These are phyloP conservation scores for Herpetospermum pedunculosum DNA, from an alignment of 306 rosid genomes.

Conservation along the genomic window DNA sequence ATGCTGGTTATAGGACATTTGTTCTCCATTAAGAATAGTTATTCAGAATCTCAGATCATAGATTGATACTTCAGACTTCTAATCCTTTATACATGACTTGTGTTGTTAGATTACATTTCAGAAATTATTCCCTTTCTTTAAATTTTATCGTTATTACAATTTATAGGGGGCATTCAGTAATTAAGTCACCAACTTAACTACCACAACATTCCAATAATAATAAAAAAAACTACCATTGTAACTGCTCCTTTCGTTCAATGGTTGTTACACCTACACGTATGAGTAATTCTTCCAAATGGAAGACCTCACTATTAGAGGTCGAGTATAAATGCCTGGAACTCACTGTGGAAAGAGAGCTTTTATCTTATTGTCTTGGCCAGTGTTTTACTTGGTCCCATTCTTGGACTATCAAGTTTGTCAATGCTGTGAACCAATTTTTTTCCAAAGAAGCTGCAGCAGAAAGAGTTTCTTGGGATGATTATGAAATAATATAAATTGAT, in stretches of 20 bases:
- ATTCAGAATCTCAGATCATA: background rate
- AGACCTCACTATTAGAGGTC: too few relatives aligned
- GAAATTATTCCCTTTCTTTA: background rate
- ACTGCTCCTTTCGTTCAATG: too few relatives aligned
- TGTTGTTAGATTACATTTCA: too few relatives aligned
- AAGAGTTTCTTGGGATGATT: background rate
- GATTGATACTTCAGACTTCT: background rate
- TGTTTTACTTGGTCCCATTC: background rate
- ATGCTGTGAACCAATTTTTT: background rate
- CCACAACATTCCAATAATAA: too few relatives aligned
- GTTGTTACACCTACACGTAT: too few relatives aligned
- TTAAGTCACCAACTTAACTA: too few relatives aligned
- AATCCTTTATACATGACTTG: too few relatives aligned
- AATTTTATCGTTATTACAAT: background rate
- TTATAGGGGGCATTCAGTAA: too few relatives aligned
- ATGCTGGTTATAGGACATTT: background rate
- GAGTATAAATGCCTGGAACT: background rate
- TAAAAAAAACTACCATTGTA: too few relatives aligned
- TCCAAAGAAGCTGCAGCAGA: background rate
- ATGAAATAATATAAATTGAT: background rate
- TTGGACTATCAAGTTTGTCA: background rate
- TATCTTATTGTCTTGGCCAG: background rate
- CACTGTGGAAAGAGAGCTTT: background rate
- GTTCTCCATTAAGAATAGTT: background rate
- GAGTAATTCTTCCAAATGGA: too few relatives aligned